These are phyloP conservation scores for Adansonia grandidieri DNA, from an alignment of 441 rosid genomes.

Conservation along the genomic window DNA sequence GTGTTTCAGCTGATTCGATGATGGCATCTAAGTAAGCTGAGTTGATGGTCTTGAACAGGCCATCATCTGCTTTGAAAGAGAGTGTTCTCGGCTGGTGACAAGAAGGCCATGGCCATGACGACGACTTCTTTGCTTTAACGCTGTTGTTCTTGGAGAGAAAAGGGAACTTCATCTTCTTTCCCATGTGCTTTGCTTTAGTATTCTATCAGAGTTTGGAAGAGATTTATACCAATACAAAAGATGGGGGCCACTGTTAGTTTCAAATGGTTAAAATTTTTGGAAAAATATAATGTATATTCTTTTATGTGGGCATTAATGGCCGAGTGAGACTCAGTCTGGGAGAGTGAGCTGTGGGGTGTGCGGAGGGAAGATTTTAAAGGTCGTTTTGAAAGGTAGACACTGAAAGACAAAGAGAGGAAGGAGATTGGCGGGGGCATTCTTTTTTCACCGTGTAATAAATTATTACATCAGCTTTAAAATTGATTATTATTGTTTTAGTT, in stretches of 20 bases:
- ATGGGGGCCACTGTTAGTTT: neutral
- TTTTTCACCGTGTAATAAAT: too few species aligned
- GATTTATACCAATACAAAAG: neutral
- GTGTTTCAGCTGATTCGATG: constrained; percentile 26
- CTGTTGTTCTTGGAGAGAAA: constrained; percentile 43
- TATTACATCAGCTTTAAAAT: neutral
- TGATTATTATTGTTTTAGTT: neutral
- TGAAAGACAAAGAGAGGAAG: neutral
- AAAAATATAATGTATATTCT: neutral
- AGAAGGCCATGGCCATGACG: constrained; percentile 80
- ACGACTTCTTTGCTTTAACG: neutral
- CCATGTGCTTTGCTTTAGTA: constrained; percentile 4
- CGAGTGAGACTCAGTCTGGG: too few species aligned
- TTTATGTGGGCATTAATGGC: constrained; percentile 18
- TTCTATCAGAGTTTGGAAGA: too few species aligned
- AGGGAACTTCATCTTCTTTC: constrained; percentile 53
- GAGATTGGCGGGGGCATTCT: too few species aligned
- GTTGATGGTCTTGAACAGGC: constrained; percentile 42
- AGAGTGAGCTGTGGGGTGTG: neutral
- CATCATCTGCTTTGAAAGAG: constrained; percentile 50
- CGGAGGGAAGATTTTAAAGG: constrained; percentile 9
- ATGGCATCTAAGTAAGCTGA: constrained; percentile 7
- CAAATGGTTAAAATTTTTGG: neutral
- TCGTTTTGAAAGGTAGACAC: neutral
- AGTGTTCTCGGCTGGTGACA: constrained; percentile 76